Conservation (phyloP, 129 eudicot genomes). For the Centella asiatica region DNA sequence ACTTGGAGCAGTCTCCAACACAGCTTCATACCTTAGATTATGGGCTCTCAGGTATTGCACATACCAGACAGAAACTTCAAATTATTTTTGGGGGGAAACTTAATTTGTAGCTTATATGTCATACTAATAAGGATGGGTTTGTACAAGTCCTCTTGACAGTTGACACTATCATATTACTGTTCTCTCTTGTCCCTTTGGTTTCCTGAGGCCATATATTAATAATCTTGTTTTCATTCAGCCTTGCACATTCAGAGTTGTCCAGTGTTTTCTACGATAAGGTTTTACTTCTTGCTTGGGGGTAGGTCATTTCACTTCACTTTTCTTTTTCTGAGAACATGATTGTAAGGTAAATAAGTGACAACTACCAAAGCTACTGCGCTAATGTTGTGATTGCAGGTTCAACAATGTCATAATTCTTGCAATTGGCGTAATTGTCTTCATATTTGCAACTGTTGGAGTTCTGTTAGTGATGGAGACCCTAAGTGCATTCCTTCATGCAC, state of each 20-base stretch:
- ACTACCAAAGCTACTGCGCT: not conserved
- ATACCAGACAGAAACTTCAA: not conserved
- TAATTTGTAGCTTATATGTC: not conserved
- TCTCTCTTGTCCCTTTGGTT: not conserved
- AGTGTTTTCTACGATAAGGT: conserved; percentile 80
- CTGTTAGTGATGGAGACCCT: conserved; percentile 78
- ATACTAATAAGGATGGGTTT: not conserved
- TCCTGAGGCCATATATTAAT: not conserved
- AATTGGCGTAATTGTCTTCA: conserved; percentile 55
- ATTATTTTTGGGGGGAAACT: not conserved
- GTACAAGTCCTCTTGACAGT: not conserved
- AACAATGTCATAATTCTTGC: conserved; percentile 43
- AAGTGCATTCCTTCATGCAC: conserved; percentile 82
- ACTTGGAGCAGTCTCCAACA: conserved; percentile 85
- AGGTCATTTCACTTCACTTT: conserved; percentile 8
- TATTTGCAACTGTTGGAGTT: conserved; percentile 81
- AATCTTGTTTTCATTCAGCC: conserved; percentile 37
- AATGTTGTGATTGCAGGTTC: conserved; percentile 40
- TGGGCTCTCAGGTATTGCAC: conserved; percentile 74
- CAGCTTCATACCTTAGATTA: conserved; percentile 88
- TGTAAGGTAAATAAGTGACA: not conserved
- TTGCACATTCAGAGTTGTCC: conserved; percentile 89
- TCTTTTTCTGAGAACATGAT: not conserved
- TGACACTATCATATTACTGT: not conserved
- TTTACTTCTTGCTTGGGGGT: conserved; percentile 82